Base-by-base conservation (phyloP, 2,329 filamentous ascomycete genomes). In the Aureobasidium pullulans region DNA sequence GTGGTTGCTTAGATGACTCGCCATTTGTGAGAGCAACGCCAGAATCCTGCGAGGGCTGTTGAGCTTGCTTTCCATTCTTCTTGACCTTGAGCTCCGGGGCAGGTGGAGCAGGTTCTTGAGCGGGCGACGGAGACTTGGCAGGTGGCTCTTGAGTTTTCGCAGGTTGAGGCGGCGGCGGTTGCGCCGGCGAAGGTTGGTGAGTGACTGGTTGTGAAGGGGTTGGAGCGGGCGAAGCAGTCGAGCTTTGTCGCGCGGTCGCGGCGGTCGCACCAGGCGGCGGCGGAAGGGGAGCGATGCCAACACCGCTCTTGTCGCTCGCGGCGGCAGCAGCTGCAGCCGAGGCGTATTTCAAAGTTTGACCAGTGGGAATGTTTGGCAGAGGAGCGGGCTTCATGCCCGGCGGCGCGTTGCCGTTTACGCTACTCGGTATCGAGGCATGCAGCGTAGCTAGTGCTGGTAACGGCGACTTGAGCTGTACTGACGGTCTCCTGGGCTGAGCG, bases 281-380 rank as follows among this genome's bases (percentile, higher is more conserved):
- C 59, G 94, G 94, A 69, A 97, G 79, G 42, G 94, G 94, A 61
- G 93, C 87, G 69, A 99, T 96, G 29, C 94, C 94, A 32, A 97
- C 87, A 57, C 82, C 82, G 70, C 87, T 93, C 77, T 90, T 92
- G 75, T 96, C 91, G 72, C 85, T 91, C 47, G 92, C 90, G 1
- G 94, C 93, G 0, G 93, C 94, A 0, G 94, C 94, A 0, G 94
- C 94, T 0, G 94, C 94, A 0, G 94, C 94, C 39, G 94, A 97
- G 46, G 94, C 94, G 71, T 99, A 99, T 75, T 97, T 97, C 65
- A 99, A 79, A 1, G 89, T 90, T 72, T 97, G 93, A 49, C 91
- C 91, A 4, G 90, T 88, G 6, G 89, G 86, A 71, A 93, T 84
- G 61, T 89, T 85, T 1, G 94, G 94, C 67, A 92, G 76, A 16